Evolutionary conservation across 495 filamentous ascomycete genomes (phyloP), one percentile per base, ranked within the genome.

Genomic region (Neurospora sp.): DNA sequence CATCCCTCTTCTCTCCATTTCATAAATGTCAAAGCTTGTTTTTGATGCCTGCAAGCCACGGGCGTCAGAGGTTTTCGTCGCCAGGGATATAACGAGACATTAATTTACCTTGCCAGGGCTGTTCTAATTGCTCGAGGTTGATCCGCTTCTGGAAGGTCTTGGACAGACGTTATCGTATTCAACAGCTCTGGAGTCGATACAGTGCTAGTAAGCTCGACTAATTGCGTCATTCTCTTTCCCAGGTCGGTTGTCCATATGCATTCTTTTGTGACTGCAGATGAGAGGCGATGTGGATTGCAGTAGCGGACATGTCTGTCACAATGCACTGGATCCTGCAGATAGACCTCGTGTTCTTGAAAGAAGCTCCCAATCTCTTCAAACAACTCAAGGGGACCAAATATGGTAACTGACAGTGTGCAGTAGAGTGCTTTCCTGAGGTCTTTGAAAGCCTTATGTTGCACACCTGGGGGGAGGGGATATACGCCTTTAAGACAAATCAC

Each of bases 21-120:
- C 77, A 86, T 79, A 70, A 86, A 86, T 3, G 81, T 84, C 14
- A 86, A 42, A 1, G 82, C 84, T 71, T 85, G 81, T 59, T 80
- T 83, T 61, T 85, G 84, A 73, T 85, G 82, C 42, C 81, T 82
- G 71, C 6, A 12, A 16, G 0, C 12, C 0, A 45, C n/a, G 8
- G 8, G 0, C 20, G 44, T 45, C 44, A 45, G n/a, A 45, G 4
- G 1, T 9, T 45, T 45, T 0, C 4, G n/a, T 8, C 4, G 1
- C 0, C 44, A 20, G 8, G 0, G 3, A 8, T 4, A 1, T 4
- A 20, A n/a, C 0, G 1, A 45, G n/a, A 0, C 8, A 0, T 20
- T 10, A 1, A 45, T 45, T 45, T 45, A 45, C n/a, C 18, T 45
- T 45, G 44, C n/a, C n/a, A 45, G 4, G 0, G 39, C 39, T 68